A percentile compares a stretch with the other conserved stretches of the same genome.
Conservation (phyloP, 805 yeast species). For the Hanseniaspora lindneri region DNA sequence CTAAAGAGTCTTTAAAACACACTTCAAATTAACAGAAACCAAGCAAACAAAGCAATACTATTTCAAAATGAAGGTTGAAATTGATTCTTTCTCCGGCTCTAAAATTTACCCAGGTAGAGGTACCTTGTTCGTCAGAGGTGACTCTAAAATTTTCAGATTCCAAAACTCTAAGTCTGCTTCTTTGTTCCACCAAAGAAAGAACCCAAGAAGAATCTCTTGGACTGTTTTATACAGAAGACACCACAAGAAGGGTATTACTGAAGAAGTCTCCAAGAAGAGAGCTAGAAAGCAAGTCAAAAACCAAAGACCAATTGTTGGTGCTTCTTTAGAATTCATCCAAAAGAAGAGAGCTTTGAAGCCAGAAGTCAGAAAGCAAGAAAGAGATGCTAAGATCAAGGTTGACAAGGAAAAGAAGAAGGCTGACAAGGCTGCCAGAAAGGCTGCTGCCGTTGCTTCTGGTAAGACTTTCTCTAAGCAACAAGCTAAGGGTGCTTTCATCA, state of each 20-base stretch:
- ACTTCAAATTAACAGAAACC: conserved; percentile 4
- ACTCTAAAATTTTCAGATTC: conserved; percentile 99
- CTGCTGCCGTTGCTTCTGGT: conserved; percentile 72
- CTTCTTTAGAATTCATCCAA: conserved; percentile 94
- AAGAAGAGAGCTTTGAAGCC: conserved; percentile 95
- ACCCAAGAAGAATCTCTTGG: conserved; percentile 99
- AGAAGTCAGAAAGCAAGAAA: conserved; percentile 94
- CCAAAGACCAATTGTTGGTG: conserved; percentile 99
- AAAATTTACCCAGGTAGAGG: conserved; percentile 99
- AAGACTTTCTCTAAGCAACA: conserved; percentile 83
- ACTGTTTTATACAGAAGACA: conserved; percentile 98
- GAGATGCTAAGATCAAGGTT: conserved; percentile 75
- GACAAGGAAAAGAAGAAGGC: conserved; percentile 84
- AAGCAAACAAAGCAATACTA: conserved; percentile 8
- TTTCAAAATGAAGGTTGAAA: conserved; percentile 86
- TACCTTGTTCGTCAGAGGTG: conserved; percentile 97
- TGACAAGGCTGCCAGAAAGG: conserved; percentile 89
- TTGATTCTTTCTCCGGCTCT: conserved; percentile 98
- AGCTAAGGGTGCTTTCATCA: conserved; percentile 96
- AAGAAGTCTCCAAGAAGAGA: conserved; percentile 96
- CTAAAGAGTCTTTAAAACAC: neutral
- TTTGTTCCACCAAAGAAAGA: conserved; percentile 98
- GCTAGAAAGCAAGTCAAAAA: conserved; percentile 93
- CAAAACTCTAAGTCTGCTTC: conserved; percentile 94
- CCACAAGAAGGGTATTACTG: conserved; percentile 99